These are phyloP conservation scores for Barbarea vulgaris DNA, from an alignment of 345 rosid genomes.

Conservation along the genomic window DNA sequence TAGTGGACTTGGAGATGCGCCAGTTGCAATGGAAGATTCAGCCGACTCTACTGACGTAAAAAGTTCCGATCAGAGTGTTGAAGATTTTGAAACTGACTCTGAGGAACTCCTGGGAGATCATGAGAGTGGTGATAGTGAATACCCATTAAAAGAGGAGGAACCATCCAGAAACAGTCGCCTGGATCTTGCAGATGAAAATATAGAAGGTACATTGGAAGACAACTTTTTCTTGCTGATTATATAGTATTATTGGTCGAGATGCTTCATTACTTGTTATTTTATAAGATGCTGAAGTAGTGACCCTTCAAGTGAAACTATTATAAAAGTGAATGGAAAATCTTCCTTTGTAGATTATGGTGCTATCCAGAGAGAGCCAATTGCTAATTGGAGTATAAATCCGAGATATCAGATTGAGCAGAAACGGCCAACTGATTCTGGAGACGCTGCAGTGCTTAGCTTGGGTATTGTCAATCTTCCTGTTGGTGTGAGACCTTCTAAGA, in stretches of 20 bases:
- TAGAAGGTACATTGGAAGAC: slow-evolving; percentile 58
- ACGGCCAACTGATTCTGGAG: slow-evolving; percentile 56
- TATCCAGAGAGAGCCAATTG: slow-evolving; percentile 67
- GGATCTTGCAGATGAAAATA: slow-evolving; percentile 41
- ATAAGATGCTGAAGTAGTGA: slow-evolving; percentile 11
- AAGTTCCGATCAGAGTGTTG: slow-evolving; percentile 39
- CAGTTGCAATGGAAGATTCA: slow-evolving; percentile 31
- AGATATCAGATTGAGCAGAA: slow-evolving; percentile 72
- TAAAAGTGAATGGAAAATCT: background rate
- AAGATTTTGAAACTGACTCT: slow-evolving; percentile 36
- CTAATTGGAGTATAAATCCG: slow-evolving; percentile 65
- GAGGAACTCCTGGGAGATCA: slow-evolving; percentile 42
- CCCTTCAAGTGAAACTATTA: background rate
- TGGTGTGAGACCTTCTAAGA: slow-evolving; percentile 74
- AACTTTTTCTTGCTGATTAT: slow-evolving; percentile 14
- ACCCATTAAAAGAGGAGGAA: slow-evolving; percentile 45
- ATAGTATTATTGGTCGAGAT: background rate
- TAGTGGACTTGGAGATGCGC: slow-evolving; percentile 31
- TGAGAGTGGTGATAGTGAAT: slow-evolving; percentile 39
- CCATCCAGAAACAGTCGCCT: slow-evolving; percentile 35
- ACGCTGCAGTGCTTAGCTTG: slow-evolving; percentile 51
- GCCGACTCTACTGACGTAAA: slow-evolving; percentile 32
- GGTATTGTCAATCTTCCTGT: slow-evolving; percentile 80
- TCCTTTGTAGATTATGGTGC: slow-evolving; percentile 55
- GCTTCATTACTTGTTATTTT: slow-evolving; percentile 1